Base-by-base conservation (phyloP, 129 eudicot genomes). In the Flaveria trinervia region DNA sequence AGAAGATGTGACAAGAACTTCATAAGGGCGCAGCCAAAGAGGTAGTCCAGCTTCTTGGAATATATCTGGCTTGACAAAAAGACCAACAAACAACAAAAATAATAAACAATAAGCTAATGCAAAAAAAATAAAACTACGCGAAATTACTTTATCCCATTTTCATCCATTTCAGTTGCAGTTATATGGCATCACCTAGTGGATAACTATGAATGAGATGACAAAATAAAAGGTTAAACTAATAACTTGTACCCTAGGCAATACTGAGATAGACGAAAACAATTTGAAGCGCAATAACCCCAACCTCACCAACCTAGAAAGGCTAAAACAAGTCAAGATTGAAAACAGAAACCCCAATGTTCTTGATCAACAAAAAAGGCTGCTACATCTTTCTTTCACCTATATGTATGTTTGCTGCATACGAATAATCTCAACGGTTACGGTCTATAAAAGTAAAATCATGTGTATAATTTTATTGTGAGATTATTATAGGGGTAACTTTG, bases 41-140 rank as follows among this genome's bases (percentile, higher is more conserved):
- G 99, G 99, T 54, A 95, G 96, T 78, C 99, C 99, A 83, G 99
- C 99, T 87, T 95, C 99, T 82, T 95, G 99, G 79, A 95, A 95
- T 85, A 95, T 95, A 88, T 95, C 99, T 95, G 88, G 75, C 73
- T 86, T 43, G 73, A 57, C 46, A 45, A 70, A 70, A 82, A 75
- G 59, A 79, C 46, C 70, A 77, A 57, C 49, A 46, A 9, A 62
- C 14, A 52, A 44, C 33, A 51, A 75, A 48, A 36, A 36, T 36
- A 39, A 68, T 65, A 6, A 75, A 70, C 30, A 67, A 45, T 56
- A 23, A 22, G 22, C 60, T 12, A n/a, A 44, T 23, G 30, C 59
- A 68, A 68, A 52, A 49, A 1, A 0, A 30, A 52, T 9, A 67
- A 41, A 20, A 4, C 49, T 15, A 22, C 36, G 28, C 30, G 61